Evolutionary conservation across 2,329 filamentous ascomycete genomes (phyloP).

Genomic region (Colletotrichum falcatum): DNA sequence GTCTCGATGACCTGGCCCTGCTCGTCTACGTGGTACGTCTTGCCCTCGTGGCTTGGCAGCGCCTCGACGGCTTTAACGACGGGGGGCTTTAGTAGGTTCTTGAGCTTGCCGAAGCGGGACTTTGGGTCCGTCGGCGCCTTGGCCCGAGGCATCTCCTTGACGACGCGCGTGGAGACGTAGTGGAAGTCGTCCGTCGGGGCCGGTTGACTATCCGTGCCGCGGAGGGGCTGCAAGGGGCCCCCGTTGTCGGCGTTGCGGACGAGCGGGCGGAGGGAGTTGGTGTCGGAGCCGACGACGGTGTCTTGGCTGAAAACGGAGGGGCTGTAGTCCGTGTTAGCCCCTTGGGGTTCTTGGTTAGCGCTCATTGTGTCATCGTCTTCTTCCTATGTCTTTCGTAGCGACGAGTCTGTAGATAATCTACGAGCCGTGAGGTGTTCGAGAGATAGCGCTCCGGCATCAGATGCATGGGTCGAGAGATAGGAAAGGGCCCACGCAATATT

Average conservation of each 20-base stretch:
- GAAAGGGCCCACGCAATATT: neutral
- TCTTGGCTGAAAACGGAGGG: conserved; percentile 35
- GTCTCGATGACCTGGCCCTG: conserved; percentile 37
- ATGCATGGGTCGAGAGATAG: neutral
- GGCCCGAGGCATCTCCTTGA: conserved; percentile 32
- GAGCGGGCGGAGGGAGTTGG: conserved; percentile 24
- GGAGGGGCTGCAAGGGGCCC: neutral
- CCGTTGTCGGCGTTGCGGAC: conserved; percentile 9
- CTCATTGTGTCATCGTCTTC: neutral
- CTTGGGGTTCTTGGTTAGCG: neutral
- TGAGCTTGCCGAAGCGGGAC: conserved; percentile 28
- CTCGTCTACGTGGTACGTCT: conserved; percentile 39
- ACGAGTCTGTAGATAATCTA: neutral
- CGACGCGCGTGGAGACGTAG: conserved; percentile 29
- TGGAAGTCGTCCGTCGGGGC: conserved; percentile 29
- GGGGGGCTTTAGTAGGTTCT: conserved; percentile 36
- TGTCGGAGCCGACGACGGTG: conserved; percentile 28
- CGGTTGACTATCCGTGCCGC: conserved; percentile 24
- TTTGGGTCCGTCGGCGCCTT: conserved; percentile 26
- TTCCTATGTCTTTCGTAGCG: neutral
- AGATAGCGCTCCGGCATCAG: too few species aligned
- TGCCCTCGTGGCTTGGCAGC: conserved; percentile 35
- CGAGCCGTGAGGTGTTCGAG: too few species aligned
- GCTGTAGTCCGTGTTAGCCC: neutral
- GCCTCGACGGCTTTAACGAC: conserved; percentile 34